A percentile compares a stretch with the other conserved stretches of the same genome.
These are phyloP conservation scores for Ceratobasidium sp. DNA, from an alignment of 1,284 basidiomycete species.

Conservation along the genomic window DNA sequence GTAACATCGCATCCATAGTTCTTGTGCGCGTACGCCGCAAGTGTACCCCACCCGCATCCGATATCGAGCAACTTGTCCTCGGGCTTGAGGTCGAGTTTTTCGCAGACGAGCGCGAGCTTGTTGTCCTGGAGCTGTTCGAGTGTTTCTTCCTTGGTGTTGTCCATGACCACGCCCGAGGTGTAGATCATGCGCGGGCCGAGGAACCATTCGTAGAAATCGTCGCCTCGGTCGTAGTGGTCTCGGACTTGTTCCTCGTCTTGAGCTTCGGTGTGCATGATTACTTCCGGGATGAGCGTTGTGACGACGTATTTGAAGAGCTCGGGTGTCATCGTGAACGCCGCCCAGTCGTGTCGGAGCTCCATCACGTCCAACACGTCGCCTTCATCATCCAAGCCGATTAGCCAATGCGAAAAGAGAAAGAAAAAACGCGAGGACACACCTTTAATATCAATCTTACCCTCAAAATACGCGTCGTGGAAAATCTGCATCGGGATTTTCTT, in stretches of 20 bases:
- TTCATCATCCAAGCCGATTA: constrained; percentile 80
- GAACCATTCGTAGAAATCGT: constrained; percentile 51
- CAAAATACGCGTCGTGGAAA: constrained; percentile 98
- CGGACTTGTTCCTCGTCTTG: constrained; percentile 55
- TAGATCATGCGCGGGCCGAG: constrained; percentile 97
- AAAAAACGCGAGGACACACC: constrained; percentile 63
- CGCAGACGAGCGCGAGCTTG: constrained; percentile 95
- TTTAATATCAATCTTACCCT: constrained; percentile 96
- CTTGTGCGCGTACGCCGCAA: constrained; percentile 94
- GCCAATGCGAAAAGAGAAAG: constrained; percentile 63
- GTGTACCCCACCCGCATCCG: constrained; percentile 96
- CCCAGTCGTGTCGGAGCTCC: constrained; percentile 97
- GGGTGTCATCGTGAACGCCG: constrained; percentile 87
- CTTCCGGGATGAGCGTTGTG: constrained; percentile 90
- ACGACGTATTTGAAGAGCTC: constrained; percentile 97
- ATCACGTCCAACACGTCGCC: constrained; percentile 58
- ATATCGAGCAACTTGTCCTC: constrained; percentile 84
- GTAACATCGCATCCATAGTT: constrained; percentile 97
- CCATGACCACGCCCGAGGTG: constrained; percentile 91
- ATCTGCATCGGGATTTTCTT: constrained; percentile 98
- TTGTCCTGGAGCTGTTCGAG: constrained; percentile 99
- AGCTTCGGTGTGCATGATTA: constrained; percentile 86
- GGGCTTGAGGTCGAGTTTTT: constrained; percentile 91
- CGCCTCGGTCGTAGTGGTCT: too few species aligned
- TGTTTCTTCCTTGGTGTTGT: constrained; percentile 83